These are phyloP conservation scores for Castanea mollissima DNA, from an alignment of 306 rosid genomes.

Conservation along the genomic window DNA sequence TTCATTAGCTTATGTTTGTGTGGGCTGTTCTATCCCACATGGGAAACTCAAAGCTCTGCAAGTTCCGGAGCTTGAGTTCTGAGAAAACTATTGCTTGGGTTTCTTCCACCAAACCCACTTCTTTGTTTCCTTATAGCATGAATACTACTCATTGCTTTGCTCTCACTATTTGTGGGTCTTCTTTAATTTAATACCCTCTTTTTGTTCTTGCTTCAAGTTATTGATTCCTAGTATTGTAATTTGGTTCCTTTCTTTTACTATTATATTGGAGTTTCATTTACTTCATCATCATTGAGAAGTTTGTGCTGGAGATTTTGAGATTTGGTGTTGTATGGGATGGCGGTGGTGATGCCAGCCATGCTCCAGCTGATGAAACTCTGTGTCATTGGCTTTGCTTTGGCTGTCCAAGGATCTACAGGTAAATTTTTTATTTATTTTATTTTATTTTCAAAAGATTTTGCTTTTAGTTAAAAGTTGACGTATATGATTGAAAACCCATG, in stretches of 20 bases:
- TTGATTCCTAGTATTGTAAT: conserved; percentile 29
- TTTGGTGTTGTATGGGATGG: conserved; percentile 51
- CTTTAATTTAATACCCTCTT: conserved; percentile 37
- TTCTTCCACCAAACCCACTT: conserved; percentile 44
- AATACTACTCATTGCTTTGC: conserved; percentile 49
- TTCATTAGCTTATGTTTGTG: conserved; percentile 33
- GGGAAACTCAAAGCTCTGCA: conserved; percentile 41
- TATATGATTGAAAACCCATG: conserved; percentile 4
- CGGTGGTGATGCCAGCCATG: conserved; percentile 42
- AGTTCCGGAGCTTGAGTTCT: conserved; percentile 35
- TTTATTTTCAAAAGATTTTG: conserved; percentile 15
- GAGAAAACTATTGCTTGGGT: conserved; percentile 22
- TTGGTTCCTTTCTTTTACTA: conserved; percentile 25
- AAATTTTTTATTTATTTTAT: background rate
- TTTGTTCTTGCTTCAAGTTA: conserved; percentile 67
- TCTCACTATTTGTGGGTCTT: conserved; percentile 46
- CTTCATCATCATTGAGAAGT: conserved; percentile 24
- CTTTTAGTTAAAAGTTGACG: background rate
- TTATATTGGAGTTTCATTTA: conserved; percentile 11
- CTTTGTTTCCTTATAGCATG: conserved; percentile 44
- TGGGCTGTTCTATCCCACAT: conserved; percentile 35
- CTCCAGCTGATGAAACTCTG: conserved; percentile 53
- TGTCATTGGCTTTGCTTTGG: conserved; percentile 46
- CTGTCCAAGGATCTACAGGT: conserved; percentile 72
- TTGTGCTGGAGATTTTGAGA: conserved; percentile 27